Evolutionary conservation across 768 basidiomycete species (phyloP).

Genomic region (Lentinus brumalis): DNA sequence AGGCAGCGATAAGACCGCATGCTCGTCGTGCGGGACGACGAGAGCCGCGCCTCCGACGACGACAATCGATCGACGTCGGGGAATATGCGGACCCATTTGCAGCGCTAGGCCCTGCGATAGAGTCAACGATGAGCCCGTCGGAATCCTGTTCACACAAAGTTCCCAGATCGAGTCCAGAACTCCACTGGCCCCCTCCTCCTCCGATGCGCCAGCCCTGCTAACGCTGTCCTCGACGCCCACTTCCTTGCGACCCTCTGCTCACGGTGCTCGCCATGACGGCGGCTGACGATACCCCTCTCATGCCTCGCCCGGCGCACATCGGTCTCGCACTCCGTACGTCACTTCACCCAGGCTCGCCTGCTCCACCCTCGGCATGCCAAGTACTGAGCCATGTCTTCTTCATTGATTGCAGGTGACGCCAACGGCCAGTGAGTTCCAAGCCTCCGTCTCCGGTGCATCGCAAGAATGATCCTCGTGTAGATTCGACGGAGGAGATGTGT

Average conservation of each 20-base stretch:
- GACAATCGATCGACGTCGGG: neutral
- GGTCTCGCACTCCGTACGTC: slow-evolving; percentile 9
- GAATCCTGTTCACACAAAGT: neutral
- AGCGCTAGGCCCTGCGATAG: neutral
- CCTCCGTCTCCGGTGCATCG: neutral
- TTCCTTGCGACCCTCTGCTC: neutral
- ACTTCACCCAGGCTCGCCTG: neutral
- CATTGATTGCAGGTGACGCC: neutral
- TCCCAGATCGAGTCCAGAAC: slow-evolving; percentile 11
- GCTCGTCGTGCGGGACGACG: too few species aligned
- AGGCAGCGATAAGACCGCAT: too few species aligned
- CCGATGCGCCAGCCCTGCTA: neutral
- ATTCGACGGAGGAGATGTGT: slow-evolving; percentile 70
- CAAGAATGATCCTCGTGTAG: slow-evolving; percentile 34
- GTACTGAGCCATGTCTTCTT: neutral
- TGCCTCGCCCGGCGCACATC: neutral
- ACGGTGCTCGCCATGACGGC: slow-evolving; percentile 3
- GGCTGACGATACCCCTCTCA: slow-evolving; percentile 4
- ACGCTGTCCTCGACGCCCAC: slow-evolving; percentile 1
- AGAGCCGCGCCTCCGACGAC: neutral
- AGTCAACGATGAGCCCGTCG: slow-evolving; percentile 1
- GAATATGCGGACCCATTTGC: neutral
- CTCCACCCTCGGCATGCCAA: neutral
- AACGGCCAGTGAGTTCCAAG: slow-evolving; percentile 16
- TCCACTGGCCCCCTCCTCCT: neutral